These are phyloP conservation scores for Aspergillus intermedius DNA, from an alignment of 2,329 filamentous ascomycete species.

Conservation along the genomic window DNA sequence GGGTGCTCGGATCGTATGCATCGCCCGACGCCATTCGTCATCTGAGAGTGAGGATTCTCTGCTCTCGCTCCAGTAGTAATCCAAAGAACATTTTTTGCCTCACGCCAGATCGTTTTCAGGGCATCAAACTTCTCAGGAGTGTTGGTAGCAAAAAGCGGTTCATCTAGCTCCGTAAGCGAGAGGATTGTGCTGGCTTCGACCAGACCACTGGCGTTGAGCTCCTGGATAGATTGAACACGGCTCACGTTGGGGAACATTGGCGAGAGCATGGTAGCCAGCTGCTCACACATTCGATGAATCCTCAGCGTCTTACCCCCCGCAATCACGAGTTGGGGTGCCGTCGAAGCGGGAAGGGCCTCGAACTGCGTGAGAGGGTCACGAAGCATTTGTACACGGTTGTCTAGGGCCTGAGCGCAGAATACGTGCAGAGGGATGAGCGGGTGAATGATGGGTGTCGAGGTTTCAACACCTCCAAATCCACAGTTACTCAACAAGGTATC, in stretches of 20 bases:
- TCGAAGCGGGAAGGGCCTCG: neutral
- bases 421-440: constrained; percentile 3
- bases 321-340: neutral
- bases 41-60: constrained; percentile 10
- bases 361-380: constrained; percentile 9
- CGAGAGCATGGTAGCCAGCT: neutral
- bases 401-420: constrained; percentile 19
- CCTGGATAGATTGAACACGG: neutral
- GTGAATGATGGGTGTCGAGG: neutral
- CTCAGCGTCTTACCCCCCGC: neutral
- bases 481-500: constrained; percentile 17
- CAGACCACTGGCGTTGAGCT: neutral
- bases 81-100: constrained; percentile 19
- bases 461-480: constrained; percentile 27
- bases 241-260: neutral
- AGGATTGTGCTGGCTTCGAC: neutral
- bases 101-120: constrained; percentile 17
- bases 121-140: constrained; percentile 13
- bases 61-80: constrained; percentile 16
- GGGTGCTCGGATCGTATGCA: neutral
- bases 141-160: constrained; percentile 18
- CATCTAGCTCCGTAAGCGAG: constrained; percentile 19
- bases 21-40: neutral
- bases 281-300: neutral
- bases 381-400: constrained; percentile 11